These are phyloP conservation scores for Tritrichomonas musculus DNA, from an alignment of 208 protist genomes.

Conservation along the genomic window DNA sequence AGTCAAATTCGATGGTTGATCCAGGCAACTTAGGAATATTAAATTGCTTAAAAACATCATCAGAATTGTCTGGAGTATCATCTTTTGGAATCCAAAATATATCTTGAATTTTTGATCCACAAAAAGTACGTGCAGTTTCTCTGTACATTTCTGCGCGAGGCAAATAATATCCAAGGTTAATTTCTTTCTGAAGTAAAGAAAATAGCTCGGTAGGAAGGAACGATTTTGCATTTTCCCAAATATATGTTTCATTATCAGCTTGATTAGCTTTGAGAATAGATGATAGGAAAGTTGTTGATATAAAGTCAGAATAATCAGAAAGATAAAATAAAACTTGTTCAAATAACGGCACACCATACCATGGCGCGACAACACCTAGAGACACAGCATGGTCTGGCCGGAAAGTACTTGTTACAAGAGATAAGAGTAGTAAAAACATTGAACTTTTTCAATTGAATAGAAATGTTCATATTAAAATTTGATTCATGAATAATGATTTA, in stretches of 20 bases:
- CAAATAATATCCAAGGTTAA: background rate
- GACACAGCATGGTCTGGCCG: background rate
- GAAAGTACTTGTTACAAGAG: background rate
- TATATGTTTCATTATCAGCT: background rate
- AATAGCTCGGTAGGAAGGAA: background rate
- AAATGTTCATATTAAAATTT: too few species aligned
- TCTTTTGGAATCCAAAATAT: background rate
- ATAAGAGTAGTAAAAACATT: too few species aligned
- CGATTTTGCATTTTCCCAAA: background rate
- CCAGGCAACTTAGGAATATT: background rate
- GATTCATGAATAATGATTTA: too few species aligned
- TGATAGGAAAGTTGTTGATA: background rate
- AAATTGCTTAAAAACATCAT: too few species aligned
- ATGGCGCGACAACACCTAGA: background rate
- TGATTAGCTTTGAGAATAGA: background rate
- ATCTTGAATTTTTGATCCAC: background rate
- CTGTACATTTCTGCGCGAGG: background rate
- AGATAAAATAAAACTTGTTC: slow-evolving; percentile 10
- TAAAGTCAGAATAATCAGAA: background rate
- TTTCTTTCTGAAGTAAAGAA: background rate
- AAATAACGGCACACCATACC: background rate
- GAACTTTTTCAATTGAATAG: too few species aligned
- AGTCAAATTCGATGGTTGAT: background rate
- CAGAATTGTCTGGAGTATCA: background rate
- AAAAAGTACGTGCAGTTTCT: background rate